Conservation (phyloP, 768 basidiomycete genomes). For the Russula sp. region DNA sequence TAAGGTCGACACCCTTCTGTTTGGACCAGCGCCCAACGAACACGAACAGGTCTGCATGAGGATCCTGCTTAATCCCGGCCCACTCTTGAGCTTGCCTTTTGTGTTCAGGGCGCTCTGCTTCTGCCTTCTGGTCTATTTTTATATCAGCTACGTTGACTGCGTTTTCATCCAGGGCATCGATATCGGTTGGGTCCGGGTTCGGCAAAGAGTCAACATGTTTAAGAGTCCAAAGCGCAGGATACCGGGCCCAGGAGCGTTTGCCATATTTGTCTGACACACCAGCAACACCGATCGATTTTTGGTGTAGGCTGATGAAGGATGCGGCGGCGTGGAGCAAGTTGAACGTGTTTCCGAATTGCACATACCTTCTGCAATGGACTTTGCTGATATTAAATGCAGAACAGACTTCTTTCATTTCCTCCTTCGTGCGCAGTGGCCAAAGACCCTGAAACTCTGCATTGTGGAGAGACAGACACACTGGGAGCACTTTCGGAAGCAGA, state of each 20-base stretch:
- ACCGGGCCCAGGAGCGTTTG: conserved; percentile 94
- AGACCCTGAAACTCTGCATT: conserved; percentile 98
- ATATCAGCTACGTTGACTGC: conserved; percentile 67
- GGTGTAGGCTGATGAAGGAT: conserved; percentile 86
- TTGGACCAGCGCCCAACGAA: conserved; percentile 98
- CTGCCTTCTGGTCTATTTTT: conserved; percentile 71
- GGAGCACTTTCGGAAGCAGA: conserved; percentile 85
- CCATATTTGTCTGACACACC: conserved; percentile 98
- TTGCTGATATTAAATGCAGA: conserved; percentile 97
- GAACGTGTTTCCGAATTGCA: conserved; percentile 97
- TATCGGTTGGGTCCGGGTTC: conserved; percentile 93
- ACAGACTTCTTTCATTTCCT: conserved; percentile 98
- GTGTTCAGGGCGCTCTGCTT: conserved; percentile 83
- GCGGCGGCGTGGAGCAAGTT: conserved; percentile 92
- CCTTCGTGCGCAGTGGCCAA: conserved; percentile 94
- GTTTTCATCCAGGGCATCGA: conserved; percentile 82
- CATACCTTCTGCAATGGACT: conserved; percentile 92
- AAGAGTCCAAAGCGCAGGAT: conserved; percentile 93
- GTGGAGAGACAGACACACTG: conserved; percentile 87
- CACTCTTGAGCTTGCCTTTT: conserved; percentile 94
- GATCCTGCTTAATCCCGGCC: conserved; percentile 90
- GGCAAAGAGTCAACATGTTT: conserved; percentile 94
- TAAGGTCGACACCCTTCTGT: conserved; percentile 96
- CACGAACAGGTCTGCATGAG: conserved; percentile 85
- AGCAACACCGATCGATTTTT: conserved; percentile 89